phyloP scores from a whole-genome alignment of 2,329 filamentous ascomycete genomes.

The Botryotinia calthae region DNA sequence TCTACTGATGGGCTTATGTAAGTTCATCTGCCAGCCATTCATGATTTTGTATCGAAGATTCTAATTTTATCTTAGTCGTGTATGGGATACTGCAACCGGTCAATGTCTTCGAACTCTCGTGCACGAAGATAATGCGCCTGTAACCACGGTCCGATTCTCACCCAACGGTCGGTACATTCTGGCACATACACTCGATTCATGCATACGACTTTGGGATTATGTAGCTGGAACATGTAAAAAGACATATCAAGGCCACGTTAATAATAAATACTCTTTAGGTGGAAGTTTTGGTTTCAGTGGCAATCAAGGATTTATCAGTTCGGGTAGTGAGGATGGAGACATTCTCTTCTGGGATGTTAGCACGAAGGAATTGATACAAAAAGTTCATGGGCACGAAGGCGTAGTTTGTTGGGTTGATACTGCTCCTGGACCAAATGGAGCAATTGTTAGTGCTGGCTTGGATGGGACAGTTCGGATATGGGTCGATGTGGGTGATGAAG shows the following conservation, averaged over 20 bases:
- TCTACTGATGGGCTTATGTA: constrained; percentile 86
- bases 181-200: constrained; percentile 87
- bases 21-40: constrained; percentile 38
- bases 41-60: background rate
- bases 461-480: constrained; percentile 63
- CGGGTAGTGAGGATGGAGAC: constrained; percentile 83
- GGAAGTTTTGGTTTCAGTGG: constrained; percentile 76
- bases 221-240: constrained; percentile 88
- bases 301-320: constrained; percentile 62
- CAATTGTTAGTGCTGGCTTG: constrained; percentile 58
- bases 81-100: constrained; percentile 94
- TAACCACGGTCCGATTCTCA: constrained; percentile 85
- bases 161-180: constrained; percentile 93
- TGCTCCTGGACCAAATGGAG: constrained; percentile 49
- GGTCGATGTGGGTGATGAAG: constrained; percentile 45
- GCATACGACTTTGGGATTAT: constrained; percentile 92
- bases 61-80: constrained; percentile 53
- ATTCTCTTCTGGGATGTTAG: constrained; percentile 89
- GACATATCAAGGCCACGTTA: constrained; percentile 92
- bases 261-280: constrained; percentile 79
- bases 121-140: constrained; percentile 91
- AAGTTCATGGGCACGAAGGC: constrained; percentile 52
- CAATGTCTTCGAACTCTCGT: constrained; percentile 94
- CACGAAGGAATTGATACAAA: constrained; percentile 78
- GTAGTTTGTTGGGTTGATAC: constrained; percentile 68